A percentile compares a stretch with the other conserved stretches of the same genome.
phyloP scores from a whole-genome alignment of 768 basidiomycete genomes.

The Termitomyces sp. region DNA sequence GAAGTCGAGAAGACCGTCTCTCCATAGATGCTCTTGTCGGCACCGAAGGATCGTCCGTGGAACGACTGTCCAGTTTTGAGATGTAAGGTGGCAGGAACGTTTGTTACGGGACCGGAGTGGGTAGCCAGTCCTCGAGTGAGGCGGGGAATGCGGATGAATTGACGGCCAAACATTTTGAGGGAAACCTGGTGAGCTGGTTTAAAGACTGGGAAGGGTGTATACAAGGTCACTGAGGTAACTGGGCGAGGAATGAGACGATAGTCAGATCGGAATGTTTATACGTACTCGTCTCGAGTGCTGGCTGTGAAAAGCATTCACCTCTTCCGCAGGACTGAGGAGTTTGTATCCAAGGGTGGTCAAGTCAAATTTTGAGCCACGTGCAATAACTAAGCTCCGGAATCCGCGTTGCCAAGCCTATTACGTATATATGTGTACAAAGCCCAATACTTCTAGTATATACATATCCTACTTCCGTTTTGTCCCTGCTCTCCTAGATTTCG shows the following conservation, averaged over 20 bases:
- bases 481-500: constrained; percentile 51
- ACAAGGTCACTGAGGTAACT: constrained; percentile 92
- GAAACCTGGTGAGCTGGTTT: constrained; percentile 17
- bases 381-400: not conserved
- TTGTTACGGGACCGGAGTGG: constrained; percentile 42
- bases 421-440: not conserved
- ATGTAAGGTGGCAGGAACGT: constrained; percentile 79
- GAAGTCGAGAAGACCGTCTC: constrained; percentile 99
- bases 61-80: constrained; percentile 94
- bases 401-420: not conserved
- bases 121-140: constrained; percentile 63
- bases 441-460: not conserved
- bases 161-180: constrained; percentile 52
- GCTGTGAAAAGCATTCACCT: constrained; percentile 78
- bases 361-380: constrained; percentile 13
- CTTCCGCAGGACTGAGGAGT: constrained; percentile 8
- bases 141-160: constrained; percentile 42
- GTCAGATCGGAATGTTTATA: constrained; percentile 10
- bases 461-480: constrained; percentile 9
- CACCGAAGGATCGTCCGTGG: constrained; percentile 84
- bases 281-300: constrained; percentile 87
- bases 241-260: constrained; percentile 19
- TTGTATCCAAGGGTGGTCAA: constrained; percentile 14
- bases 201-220: constrained; percentile 58
- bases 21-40: constrained; percentile 81